Conservation (phyloP, 108 stramenopile genomes). For the Nannochloropsis gaditana region DNA sequence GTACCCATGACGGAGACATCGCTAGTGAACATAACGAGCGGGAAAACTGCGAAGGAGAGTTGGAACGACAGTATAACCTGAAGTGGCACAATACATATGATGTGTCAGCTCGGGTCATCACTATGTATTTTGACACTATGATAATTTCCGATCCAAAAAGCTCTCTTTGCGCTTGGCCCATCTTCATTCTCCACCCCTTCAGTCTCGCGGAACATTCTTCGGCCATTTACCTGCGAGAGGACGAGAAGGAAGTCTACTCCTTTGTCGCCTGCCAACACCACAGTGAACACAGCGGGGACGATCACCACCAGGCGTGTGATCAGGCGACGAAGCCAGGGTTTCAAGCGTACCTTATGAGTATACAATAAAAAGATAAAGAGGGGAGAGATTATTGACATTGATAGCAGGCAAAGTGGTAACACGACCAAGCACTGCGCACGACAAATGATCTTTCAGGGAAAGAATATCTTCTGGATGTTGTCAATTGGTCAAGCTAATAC, state of each 20-base stretch:
- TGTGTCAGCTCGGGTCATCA: too few relatives aligned
- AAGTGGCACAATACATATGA: neutral
- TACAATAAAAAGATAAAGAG: neutral
- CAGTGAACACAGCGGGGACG: slow-evolving; percentile 29
- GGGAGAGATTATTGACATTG: neutral
- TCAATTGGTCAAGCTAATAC: neutral
- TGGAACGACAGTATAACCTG: slow-evolving; percentile 28
- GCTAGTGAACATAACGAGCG: slow-evolving; percentile 26
- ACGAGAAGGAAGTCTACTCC: neutral
- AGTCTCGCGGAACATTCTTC: too few relatives aligned
- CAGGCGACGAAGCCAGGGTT: slow-evolving; percentile 18
- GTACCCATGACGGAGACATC: slow-evolving; percentile 12
- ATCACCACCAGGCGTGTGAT: slow-evolving; percentile 29
- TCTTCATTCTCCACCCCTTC: too few relatives aligned
- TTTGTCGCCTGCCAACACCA: slow-evolving; percentile 24
- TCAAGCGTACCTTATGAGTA: neutral
- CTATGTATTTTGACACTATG: too few relatives aligned
- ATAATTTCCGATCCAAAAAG: too few relatives aligned
- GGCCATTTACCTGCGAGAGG: neutral
- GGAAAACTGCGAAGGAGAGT: slow-evolving; percentile 34
- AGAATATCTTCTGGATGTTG: neutral
- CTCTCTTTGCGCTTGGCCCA: too few relatives aligned
- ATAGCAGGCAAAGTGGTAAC: neutral
- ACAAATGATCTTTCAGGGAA: neutral
- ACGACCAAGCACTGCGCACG: neutral